phyloP scores from a whole-genome alignment of 257 asterid genomes.

The Nicotiana noctiflora region DNA sequence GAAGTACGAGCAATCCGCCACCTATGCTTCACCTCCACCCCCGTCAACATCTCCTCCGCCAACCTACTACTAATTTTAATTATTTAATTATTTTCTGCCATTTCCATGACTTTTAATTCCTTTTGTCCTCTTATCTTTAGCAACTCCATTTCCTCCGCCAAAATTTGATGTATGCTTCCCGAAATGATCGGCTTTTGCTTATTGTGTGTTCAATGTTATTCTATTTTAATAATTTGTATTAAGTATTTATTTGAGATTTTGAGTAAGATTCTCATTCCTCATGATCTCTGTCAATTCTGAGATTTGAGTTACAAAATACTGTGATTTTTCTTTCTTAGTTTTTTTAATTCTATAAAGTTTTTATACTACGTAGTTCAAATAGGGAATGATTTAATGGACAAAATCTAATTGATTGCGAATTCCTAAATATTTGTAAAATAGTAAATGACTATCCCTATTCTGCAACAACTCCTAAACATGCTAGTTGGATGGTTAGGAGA shows the following conservation, averaged over 20 bases:
- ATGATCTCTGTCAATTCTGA: not conserved
- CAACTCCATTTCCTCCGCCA: not conserved
- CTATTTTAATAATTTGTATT: not conserved
- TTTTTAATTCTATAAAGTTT: no score
- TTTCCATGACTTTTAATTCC: not conserved
- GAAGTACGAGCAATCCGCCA: not conserved
- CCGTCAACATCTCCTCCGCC: not conserved
- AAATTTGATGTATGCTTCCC: not conserved
- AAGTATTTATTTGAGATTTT: not conserved
- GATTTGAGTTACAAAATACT: no score
- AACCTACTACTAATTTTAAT: not conserved
- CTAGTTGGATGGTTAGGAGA: no score
- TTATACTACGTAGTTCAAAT: no score
- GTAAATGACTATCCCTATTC: no score
- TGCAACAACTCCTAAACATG: no score
- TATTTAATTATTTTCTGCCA: not conserved
- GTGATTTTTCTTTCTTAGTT: no score
- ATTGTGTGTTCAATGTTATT: not conserved
- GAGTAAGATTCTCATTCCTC: not conserved
- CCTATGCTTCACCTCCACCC: conserved; percentile 1
- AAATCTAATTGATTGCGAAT: no score
- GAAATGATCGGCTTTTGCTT: not conserved
- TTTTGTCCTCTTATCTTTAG: not conserved
- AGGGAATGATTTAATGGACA: no score
- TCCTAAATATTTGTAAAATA: no score